phyloP scores from a whole-genome alignment of 441 rosid genomes.

The Syzygium syzygioides region DNA sequence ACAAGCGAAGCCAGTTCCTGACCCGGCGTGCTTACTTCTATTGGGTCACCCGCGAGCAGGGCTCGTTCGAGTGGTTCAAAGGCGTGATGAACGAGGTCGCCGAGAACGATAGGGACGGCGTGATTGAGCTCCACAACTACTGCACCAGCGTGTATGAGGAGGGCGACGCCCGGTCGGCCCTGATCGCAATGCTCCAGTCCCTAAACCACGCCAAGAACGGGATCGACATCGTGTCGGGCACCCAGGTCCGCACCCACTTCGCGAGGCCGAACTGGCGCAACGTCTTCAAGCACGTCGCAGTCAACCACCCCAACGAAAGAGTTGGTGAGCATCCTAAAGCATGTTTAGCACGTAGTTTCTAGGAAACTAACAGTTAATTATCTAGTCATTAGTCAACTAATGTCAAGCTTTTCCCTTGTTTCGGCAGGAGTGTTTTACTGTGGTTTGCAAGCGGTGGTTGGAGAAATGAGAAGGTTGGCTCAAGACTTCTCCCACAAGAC shows the following conservation, averaged over 20 bases:
- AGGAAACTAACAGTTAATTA: not conserved
- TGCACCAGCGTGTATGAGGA: constrained; percentile 15
- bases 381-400: not conserved
- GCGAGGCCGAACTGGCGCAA: constrained; percentile 6
- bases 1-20: not conserved
- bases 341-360: not conserved
- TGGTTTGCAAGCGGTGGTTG: not conserved
- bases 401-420: not conserved
- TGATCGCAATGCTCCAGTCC: constrained; percentile 12
- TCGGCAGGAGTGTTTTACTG: constrained; percentile 20
- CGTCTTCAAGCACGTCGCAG: constrained; percentile 7
- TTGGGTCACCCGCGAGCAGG: constrained; percentile 12
- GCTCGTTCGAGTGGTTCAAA: constrained; percentile 11
- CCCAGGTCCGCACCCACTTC: constrained; percentile 7
- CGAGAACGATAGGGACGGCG: not conserved
- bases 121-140: constrained; percentile 15
- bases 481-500: constrained; percentile 20
- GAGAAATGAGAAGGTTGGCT: constrained; percentile 9
- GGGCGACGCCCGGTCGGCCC: constrained; percentile 16
- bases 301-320: constrained; percentile 6
- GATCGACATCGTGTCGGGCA: constrained; percentile 14
- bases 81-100: constrained; percentile 12
- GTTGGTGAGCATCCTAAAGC: constrained; percentile 6
- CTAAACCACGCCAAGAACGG: constrained; percentile 15
- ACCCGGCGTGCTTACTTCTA: constrained; percentile 13